phyloP scores from a whole-genome alignment of 2,329 filamentous ascomycete genomes.

The Alternaria postmessia region DNA sequence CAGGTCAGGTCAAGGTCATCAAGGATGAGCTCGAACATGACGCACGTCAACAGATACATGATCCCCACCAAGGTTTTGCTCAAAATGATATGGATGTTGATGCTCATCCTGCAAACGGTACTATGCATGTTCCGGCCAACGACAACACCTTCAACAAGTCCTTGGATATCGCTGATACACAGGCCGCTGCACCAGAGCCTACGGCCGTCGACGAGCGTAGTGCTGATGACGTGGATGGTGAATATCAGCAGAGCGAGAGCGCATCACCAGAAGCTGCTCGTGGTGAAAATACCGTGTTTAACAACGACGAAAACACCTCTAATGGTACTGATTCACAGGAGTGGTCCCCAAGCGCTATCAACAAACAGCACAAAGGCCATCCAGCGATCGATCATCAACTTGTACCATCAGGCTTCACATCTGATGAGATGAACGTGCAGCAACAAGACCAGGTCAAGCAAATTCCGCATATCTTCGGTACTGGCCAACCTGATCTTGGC shows the following conservation, averaged over 20 bases:
- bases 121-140: neutral
- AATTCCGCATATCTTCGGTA: neutral
- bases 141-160: neutral
- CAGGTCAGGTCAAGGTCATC: neutral
- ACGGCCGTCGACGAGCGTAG: neutral
- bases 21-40: neutral
- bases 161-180: neutral
- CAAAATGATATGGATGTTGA: neutral
- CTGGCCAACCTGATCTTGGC: neutral
- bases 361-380: neutral
- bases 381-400: neutral
- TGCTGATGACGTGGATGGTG: neutral
- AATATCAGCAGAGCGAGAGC: neutral
- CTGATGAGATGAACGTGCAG: neutral
- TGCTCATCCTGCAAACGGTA: neutral
- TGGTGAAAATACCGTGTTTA: neutral
- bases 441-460: neutral
- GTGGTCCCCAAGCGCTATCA: neutral
- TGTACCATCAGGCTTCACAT: neutral
- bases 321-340: neutral
- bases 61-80: neutral
- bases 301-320: neutral
- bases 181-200: neutral
- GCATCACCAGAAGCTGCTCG: neutral
- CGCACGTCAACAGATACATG: neutral